These are phyloP conservation scores for Cutaneotrichosporon mucoides DNA, from an alignment of 1,284 basidiomycete species.

Conservation along the genomic window DNA sequence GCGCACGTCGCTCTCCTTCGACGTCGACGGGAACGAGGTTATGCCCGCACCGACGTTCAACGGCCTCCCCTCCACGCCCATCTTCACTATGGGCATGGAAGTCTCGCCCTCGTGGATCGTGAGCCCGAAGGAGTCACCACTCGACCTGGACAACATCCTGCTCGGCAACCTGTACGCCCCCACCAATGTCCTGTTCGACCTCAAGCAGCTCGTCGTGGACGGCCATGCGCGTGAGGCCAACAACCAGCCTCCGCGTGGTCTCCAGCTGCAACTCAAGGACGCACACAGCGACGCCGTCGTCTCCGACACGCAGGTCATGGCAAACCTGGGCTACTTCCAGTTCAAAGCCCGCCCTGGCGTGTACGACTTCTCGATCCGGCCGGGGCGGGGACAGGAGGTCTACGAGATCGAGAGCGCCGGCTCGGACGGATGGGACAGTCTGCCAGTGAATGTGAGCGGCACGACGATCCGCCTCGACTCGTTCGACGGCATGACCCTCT, in stretches of 20 bases:
- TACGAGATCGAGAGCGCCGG: slow-evolving; percentile 79
- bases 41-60: slow-evolving; percentile 49
- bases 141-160: slow-evolving; percentile 95
- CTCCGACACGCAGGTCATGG: slow-evolving; percentile 83
- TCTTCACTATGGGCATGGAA: slow-evolving; percentile 89
- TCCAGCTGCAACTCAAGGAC: slow-evolving; percentile 72
- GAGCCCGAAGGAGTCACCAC: slow-evolving; percentile 77
- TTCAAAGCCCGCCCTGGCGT: slow-evolving; percentile 89
- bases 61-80: slow-evolving; percentile 59
- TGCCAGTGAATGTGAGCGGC: slow-evolving; percentile 61
- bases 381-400: slow-evolving; percentile 73
- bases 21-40: slow-evolving; percentile 55
- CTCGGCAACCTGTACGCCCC: slow-evolving; percentile 57
- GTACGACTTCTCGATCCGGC: slow-evolving; percentile 74
- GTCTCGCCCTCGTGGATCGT: slow-evolving; percentile 87
- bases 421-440: slow-evolving; percentile 76
- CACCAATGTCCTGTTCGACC: slow-evolving; percentile 77
- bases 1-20: slow-evolving; percentile 60
- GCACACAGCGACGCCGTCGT: slow-evolving; percentile 52
- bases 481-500: slow-evolving; percentile 83
- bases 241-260: slow-evolving; percentile 68
- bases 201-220: slow-evolving; percentile 88
- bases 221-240: slow-evolving; percentile 79
- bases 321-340: slow-evolving; percentile 93
- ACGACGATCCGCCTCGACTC: slow-evolving; percentile 69